Evolutionary conservation across 305 asterid genomes (phyloP), one percentile per base, ranked within the genome.

Genomic region (Solanum hybrid): DNA sequence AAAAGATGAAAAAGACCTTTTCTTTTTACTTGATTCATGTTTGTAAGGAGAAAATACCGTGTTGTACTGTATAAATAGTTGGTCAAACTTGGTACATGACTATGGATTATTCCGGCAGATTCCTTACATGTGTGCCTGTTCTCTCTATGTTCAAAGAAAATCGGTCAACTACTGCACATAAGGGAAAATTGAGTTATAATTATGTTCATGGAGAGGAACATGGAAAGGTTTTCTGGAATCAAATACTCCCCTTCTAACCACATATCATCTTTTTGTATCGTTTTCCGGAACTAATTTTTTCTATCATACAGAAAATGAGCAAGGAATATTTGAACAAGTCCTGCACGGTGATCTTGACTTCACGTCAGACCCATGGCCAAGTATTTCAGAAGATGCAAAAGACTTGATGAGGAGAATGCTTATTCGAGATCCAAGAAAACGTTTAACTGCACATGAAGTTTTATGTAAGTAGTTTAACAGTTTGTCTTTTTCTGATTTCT

Each of bases 301-400:
- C 86, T 86, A 35, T 90, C 37, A 34, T 84, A 86, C 94, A 96
- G 98, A 95, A 89, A 91, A 89, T 3, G 98, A 97, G 73, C 93
- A 95, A 91, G 98, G 94, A 57, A 94, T 96, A 89, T 97, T 97
- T 77, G 95, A 95, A 79, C 93, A 93, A 92, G 96, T 97, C 89
- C 88, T 97, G 93, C 92, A 92, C 36, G 97, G 97, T 5, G 97
- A 97, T 85, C 96, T 97, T 71, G 97, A 95, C 95, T 97, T 95
- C 92, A 79, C 92, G 3, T 94, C 98, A 8, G 96, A 95, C 92
- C 99, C 98, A 6, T 97, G 99, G 98, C 98, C 99, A 22, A 95
- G 93, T 84, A 95, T 97, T 88, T 96, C 97, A 1, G 94, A 92
- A 34, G 90, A 95, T 85, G 99, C 99, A 2, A 97, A 95, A 90